Base-by-base conservation (phyloP, 2,329 filamentous ascomycete genomes). In the Beauveria pseudobassiana region DNA sequence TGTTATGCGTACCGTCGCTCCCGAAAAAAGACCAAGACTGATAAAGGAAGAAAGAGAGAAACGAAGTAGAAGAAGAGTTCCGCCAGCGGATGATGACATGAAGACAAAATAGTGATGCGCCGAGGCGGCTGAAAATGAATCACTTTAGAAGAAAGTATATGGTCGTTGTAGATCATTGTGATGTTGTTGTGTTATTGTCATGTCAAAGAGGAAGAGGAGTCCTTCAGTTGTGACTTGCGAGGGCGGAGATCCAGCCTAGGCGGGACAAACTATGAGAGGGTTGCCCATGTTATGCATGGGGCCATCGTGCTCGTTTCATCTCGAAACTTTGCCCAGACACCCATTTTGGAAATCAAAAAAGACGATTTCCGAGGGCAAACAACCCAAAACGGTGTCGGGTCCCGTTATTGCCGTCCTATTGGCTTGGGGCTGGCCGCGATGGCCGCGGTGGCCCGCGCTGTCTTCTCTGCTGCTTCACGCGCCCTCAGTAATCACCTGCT, bases 401-500 rank as follows among this genome's bases (percentile, higher is more conserved):
- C n/a, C 43, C 40, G 55, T 58, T 26, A 40, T 58, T 18, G 42
- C 14, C 8, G 22, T 8, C 28, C 53, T 12, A 56, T 58, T 49
- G 55, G 43, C 14, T 16, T 49, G 18, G 20, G 22, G 3, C 20
- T 3, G 20, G 43, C 16, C 9, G 18, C n/a, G 43, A n/a, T n/a
- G n/a, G n/a, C n/a, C n/a, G n/a, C n/a, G n/a, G 20, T 5, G 43
- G n/a, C n/a, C 43, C 22, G 43, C 45, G 51, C n/a, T 18, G 38
- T 20, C 38, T 34, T 42, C 12, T 43, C 46, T n/a, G 24, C 28
- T 16, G 14, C 26, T 71, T 71, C 63, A 79, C 30, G 71, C 74
- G 10, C 74, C 74, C 64, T 85, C 82, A 28, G 85, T 70, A 42
- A 84, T 71, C 40, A 82, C 78, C 62, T 77, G 76, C 70, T 83